A percentile compares a stretch with the other conserved stretches of the same genome.
phyloP scores from a whole-genome alignment of 2,329 filamentous ascomycete genomes.

The Parascedosporium putredinis region DNA sequence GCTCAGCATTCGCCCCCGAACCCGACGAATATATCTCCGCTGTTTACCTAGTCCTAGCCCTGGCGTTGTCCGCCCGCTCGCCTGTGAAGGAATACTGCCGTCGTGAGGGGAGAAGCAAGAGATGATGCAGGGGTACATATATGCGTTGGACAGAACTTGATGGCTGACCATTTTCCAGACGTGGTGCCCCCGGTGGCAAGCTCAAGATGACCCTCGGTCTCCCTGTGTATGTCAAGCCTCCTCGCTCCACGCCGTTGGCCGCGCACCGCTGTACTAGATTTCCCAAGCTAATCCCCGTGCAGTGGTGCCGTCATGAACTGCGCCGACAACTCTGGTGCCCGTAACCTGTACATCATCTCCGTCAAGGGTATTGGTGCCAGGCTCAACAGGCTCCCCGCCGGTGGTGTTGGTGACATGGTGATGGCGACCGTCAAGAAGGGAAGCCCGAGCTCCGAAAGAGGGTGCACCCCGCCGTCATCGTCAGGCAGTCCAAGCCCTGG shows the following conservation, averaged over 20 bases:
- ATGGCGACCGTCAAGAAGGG: conserved; percentile 99
- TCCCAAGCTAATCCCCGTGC: not conserved
- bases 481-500: conserved; percentile 99
- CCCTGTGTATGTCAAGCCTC: conserved; percentile 72
- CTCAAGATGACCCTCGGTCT: conserved; percentile 99
- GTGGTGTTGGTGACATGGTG: conserved; percentile 98
- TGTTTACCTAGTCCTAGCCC: too few species aligned
- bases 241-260: not conserved
- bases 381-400: conserved; percentile 93
- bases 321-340: conserved; percentile 97
- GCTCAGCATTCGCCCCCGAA: too few species aligned
- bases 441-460: conserved; percentile 99
- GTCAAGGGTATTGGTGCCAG: conserved; percentile 98
- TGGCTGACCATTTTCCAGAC: conserved; percentile 29
- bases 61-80: too few species aligned
- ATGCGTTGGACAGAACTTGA: not conserved
- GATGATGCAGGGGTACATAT: too few species aligned
- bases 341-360: conserved; percentile 99
- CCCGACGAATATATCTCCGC: too few species aligned
- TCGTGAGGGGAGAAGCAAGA: not conserved
- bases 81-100: not conserved
- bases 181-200: conserved; percentile 98
- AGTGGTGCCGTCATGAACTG: conserved; percentile 99
- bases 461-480: conserved; percentile 99
- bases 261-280: not conserved